These are phyloP conservation scores for Aegle marmelos DNA, from an alignment of 345 rosid species.

Conservation along the genomic window DNA sequence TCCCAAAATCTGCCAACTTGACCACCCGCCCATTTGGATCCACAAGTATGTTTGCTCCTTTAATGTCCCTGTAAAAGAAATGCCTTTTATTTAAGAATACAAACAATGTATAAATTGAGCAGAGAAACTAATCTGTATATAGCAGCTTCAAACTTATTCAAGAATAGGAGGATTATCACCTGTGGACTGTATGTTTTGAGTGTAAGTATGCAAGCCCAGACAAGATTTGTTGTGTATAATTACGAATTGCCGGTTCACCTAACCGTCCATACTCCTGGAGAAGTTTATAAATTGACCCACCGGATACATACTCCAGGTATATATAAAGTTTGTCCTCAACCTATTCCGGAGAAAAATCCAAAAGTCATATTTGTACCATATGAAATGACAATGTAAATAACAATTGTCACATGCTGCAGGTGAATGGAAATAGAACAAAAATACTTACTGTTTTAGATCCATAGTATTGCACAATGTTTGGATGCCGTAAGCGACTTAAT, in stretches of 20 bases:
- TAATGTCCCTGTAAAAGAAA: slow-evolving; percentile 55
- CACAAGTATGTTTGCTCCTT: slow-evolving; percentile 80
- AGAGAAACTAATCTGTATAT: neutral
- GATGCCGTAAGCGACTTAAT: slow-evolving; percentile 63
- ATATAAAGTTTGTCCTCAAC: slow-evolving; percentile 64
- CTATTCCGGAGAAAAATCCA: slow-evolving; percentile 30
- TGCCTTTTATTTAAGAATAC: slow-evolving; percentile 2
- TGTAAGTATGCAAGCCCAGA: slow-evolving; percentile 72
- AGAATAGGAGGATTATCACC: slow-evolving; percentile 34
- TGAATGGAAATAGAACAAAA: neutral
- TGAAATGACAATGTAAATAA: neutral
- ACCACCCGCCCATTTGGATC: slow-evolving; percentile 77
- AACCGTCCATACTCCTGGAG: slow-evolving; percentile 76
- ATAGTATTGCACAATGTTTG: slow-evolving; percentile 73
- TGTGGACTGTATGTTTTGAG: slow-evolving; percentile 64
- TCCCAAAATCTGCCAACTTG: slow-evolving; percentile 81
- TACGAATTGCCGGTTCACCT: slow-evolving; percentile 65
- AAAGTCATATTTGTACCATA: neutral
- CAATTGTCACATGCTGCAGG: neutral
- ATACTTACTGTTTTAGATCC: slow-evolving; percentile 64
- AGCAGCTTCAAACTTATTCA: neutral
- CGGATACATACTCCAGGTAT: slow-evolving; percentile 77
- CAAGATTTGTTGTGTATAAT: slow-evolving; percentile 74
- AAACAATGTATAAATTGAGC: neutral
- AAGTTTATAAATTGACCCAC: slow-evolving; percentile 76